phyloP scores from a whole-genome alignment of 805 yeast species.

The Candida sphagnicola region DNA sequence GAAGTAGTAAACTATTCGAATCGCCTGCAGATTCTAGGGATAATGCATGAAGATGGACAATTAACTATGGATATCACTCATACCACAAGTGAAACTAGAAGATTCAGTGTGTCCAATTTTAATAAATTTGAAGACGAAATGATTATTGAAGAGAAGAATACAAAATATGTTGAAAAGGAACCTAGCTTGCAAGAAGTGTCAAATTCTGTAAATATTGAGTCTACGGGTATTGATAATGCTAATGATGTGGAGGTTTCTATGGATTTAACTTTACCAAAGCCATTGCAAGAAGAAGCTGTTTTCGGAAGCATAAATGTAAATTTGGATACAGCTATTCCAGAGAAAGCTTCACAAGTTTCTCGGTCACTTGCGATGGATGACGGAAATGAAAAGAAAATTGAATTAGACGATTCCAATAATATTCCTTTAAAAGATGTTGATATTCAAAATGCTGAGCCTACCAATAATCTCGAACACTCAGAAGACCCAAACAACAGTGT shows the following conservation, averaged over 20 bases:
- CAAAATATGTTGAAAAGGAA: background rate
- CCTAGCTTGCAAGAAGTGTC: no score
- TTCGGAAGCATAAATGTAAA: background rate
- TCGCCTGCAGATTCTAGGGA: background rate
- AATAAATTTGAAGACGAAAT: background rate
- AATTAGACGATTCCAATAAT: no score
- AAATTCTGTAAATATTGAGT: no score
- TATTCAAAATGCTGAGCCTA: no score
- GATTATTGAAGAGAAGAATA: background rate
- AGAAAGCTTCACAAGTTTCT: no score
- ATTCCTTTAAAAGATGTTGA: no score
- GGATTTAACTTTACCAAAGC: constrained; percentile 11
- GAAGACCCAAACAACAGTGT: no score
- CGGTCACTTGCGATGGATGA: no score
- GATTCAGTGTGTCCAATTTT: background rate
- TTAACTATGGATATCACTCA: constrained; percentile 6
- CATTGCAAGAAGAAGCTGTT: background rate
- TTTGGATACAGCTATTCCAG: constrained; percentile 1
- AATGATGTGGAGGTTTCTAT: constrained; percentile 12
- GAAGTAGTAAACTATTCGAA: constrained; percentile 5
- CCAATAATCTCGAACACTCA: no score
- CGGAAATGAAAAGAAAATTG: no score
- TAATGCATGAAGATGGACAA: constrained; percentile 2
- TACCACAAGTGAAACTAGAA: constrained; percentile 1
- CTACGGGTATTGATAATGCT: no score